Conservation (phyloP, 2,329 filamentous ascomycete genomes). For the Xylaria arbuscula region DNA sequence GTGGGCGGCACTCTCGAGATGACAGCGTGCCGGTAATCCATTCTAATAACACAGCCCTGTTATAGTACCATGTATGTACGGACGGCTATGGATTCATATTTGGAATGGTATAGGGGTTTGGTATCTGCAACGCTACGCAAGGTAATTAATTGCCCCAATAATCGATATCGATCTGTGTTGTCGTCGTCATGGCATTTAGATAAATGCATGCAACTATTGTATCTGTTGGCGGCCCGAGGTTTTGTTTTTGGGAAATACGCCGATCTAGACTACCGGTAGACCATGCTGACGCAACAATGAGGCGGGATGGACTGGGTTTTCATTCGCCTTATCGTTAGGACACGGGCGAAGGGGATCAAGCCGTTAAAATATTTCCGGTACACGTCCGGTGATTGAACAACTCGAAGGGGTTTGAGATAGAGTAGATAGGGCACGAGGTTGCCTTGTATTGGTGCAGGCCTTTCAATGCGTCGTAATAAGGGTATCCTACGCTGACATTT, state of each 20-base stretch:
- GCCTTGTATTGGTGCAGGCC: background rate
- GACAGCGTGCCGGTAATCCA: background rate
- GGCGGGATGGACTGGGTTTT: background rate
- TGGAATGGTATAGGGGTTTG: slow-evolving; percentile 25
- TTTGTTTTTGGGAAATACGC: background rate
- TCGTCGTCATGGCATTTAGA: background rate
- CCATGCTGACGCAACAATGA: background rate
- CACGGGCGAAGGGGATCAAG: background rate
- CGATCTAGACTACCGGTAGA: background rate
- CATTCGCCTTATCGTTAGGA: background rate
- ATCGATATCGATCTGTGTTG: slow-evolving; percentile 2
- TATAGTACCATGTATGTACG: background rate
- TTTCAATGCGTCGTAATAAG: slow-evolving; percentile 1
- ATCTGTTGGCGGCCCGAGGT: background rate
- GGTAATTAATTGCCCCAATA: slow-evolving; percentile 16
- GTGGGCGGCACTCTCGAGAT: background rate
- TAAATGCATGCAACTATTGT: background rate
- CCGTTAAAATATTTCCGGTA: background rate
- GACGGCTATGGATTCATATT: slow-evolving; percentile 16
- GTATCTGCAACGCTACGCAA: slow-evolving; percentile 3
- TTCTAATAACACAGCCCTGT: slow-evolving; percentile 28
- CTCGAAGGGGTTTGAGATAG: slow-evolving; percentile 14
- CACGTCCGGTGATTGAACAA: background rate
- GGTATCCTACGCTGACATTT: slow-evolving; percentile 3
- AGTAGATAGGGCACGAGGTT: slow-evolving; percentile 13